These are phyloP conservation scores for Mycogone perniciosa DNA, from an alignment of 2,329 filamentous ascomycete genomes.

Conservation along the genomic window DNA sequence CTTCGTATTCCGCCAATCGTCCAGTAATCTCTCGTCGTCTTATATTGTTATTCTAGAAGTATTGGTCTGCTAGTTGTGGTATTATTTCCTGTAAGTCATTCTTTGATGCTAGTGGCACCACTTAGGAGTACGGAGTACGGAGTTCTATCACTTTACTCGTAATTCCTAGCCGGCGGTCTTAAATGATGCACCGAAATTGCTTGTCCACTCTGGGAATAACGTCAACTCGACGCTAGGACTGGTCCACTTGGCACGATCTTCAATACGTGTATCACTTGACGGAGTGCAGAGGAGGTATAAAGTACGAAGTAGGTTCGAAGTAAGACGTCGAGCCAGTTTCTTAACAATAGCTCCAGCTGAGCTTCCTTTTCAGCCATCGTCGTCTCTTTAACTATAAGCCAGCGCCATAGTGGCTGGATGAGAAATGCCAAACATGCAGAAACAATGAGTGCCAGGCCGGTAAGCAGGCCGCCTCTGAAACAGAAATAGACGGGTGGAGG, in stretches of 20 bases:
- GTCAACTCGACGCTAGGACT: not conserved
- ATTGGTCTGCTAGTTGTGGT: no score
- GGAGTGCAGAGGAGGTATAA: no score
- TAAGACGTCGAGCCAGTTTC: no score
- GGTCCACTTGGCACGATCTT: not conserved
- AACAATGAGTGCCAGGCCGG: not conserved
- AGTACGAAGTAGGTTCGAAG: no score
- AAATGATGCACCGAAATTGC: not conserved
- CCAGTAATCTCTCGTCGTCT: no score
- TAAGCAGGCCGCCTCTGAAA: not conserved
- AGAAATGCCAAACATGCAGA: not conserved
- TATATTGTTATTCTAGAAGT: no score
- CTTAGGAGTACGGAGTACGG: no score
- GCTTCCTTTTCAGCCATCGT: not conserved
- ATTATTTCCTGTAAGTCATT: no score
- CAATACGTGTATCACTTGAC: no score
- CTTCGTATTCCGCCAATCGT: no score
- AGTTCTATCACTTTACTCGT: no score
- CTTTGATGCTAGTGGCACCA: no score
- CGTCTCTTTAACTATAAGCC: not conserved
- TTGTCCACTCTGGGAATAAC: not conserved
- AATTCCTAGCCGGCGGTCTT: not conserved
- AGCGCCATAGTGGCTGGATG: not conserved
- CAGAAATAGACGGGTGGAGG: not conserved
- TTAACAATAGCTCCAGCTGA: not conserved